Conservation (phyloP, 805 yeast species). For the Monosporozyma aquatica region DNA sequence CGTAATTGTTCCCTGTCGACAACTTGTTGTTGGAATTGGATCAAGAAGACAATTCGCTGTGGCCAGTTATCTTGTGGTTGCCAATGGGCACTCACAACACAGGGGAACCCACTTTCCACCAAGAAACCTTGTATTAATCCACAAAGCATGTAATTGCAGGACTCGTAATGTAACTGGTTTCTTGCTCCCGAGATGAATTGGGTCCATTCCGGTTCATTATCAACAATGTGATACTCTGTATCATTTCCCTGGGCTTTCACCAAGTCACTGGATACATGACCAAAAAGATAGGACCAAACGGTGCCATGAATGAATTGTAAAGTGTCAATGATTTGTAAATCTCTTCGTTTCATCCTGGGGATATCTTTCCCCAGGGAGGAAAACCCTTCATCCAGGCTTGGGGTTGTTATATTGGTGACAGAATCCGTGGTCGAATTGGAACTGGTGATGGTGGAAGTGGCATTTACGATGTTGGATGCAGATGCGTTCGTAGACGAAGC, state of each 20-base stretch:
- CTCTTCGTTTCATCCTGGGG: slow-evolving; percentile 36
- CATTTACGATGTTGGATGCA: too few relatives aligned
- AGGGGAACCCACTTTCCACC: slow-evolving; percentile 59
- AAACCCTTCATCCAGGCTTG: neutral
- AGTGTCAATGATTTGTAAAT: slow-evolving; percentile 55
- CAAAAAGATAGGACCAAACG: slow-evolving; percentile 69
- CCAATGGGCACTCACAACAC: slow-evolving; percentile 71
- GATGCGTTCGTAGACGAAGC: too few relatives aligned
- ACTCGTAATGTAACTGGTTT: slow-evolving; percentile 14
- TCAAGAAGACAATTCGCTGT: slow-evolving; percentile 61
- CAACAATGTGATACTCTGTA: slow-evolving; percentile 71
- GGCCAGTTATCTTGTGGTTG: slow-evolving; percentile 52
- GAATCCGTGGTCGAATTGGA: too few relatives aligned
- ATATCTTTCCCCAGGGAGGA: neutral
- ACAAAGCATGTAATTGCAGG: slow-evolving; percentile 78
- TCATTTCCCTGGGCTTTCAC: slow-evolving; percentile 64
- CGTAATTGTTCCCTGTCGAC: slow-evolving; percentile 45
- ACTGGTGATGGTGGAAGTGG: too few relatives aligned
- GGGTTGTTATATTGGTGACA: too few relatives aligned
- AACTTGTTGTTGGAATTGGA: slow-evolving; percentile 57
- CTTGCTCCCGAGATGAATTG: slow-evolving; percentile 62
- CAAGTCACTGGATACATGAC: slow-evolving; percentile 64
- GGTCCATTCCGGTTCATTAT: slow-evolving; percentile 58
- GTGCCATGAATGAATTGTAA: slow-evolving; percentile 64
- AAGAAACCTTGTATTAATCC: slow-evolving; percentile 82